phyloP scores from a whole-genome alignment of 148 eudicot genomes.

The Polygonum aviculare region DNA sequence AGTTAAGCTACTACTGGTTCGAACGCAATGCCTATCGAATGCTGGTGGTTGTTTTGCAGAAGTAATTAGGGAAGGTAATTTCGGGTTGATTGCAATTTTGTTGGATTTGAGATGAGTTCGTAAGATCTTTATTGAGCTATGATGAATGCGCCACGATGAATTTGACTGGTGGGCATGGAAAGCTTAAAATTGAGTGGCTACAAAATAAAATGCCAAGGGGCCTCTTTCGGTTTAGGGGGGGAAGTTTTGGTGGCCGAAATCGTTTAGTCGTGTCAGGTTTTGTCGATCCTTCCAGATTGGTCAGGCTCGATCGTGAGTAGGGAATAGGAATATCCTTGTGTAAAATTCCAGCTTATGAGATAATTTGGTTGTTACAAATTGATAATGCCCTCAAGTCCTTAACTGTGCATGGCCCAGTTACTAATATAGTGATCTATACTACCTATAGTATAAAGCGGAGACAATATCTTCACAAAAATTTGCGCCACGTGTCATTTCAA shows the following conservation, averaged over 20 bases:
- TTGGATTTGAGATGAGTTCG: not conserved
- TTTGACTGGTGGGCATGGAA: constrained; percentile 9
- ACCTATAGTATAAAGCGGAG: too few relatives aligned
- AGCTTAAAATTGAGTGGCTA: constrained; percentile 5
- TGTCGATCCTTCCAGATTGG: not conserved
- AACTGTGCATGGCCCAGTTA: too few relatives aligned
- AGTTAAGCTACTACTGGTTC: not conserved
- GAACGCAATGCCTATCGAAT: not conserved
- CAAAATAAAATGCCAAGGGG: not conserved
- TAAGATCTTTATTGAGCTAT: not conserved
- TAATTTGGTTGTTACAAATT: too few relatives aligned
- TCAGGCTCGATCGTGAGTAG: not conserved
- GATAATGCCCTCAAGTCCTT: too few relatives aligned
- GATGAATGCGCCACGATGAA: not conserved
- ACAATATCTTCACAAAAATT: too few relatives aligned
- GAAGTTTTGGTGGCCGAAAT: not conserved
- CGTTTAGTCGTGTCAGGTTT: constrained; percentile 3
- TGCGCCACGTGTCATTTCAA: too few relatives aligned
- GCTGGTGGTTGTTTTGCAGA: not conserved
- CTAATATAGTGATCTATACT: too few relatives aligned
- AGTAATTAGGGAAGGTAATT: not conserved
- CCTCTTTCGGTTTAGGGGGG: not conserved
- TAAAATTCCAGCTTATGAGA: not conserved
- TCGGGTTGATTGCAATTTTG: not conserved
- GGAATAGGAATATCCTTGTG: not conserved